These are phyloP conservation scores for Mycena capillaripes DNA, from an alignment of 768 basidiomycete genomes.

Conservation along the genomic window DNA sequence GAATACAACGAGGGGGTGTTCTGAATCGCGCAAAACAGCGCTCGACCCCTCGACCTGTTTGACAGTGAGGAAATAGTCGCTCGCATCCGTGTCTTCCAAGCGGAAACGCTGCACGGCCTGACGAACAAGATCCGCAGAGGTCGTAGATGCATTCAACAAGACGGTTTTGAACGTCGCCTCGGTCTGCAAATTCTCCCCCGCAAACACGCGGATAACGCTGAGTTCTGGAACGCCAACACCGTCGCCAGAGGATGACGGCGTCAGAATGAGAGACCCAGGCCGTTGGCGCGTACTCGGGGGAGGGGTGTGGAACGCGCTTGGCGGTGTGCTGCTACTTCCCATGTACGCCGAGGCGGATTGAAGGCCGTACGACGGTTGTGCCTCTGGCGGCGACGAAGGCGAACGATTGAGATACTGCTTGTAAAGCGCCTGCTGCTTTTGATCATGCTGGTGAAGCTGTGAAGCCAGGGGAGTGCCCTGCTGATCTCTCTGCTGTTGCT, in stretches of 20 bases:
- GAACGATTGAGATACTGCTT: conserved; percentile 92
- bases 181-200: conserved; percentile 89
- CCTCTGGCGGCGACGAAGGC: conserved; percentile 83
- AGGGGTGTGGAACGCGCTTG: conserved; percentile 50
- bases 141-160: conserved; percentile 88
- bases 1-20: conserved; percentile 92
- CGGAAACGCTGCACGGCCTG: conserved; percentile 97
- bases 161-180: conserved; percentile 99
- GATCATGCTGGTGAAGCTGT: conserved; percentile 87
- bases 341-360: conserved; percentile 82
- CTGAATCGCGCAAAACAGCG: conserved; percentile 76
- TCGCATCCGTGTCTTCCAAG: conserved; percentile 65
- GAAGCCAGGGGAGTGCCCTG: conserved; percentile 60
- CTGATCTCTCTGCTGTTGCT: conserved; percentile 42
- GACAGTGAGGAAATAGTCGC: conserved; percentile 89
- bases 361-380: conserved; percentile 79
- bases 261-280: conserved; percentile 84
- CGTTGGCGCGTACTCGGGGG: conserved; percentile 71
- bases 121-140: conserved; percentile 84
- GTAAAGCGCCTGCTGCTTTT: conserved; percentile 90
- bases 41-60: conserved; percentile 94
- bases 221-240: conserved; percentile 81
- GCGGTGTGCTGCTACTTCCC: conserved; percentile 42
- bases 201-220: conserved; percentile 96
- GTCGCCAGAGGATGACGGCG: conserved; percentile 71